Conservation (phyloP, 139 green algal species). For the Zygnema cylindricum region DNA sequence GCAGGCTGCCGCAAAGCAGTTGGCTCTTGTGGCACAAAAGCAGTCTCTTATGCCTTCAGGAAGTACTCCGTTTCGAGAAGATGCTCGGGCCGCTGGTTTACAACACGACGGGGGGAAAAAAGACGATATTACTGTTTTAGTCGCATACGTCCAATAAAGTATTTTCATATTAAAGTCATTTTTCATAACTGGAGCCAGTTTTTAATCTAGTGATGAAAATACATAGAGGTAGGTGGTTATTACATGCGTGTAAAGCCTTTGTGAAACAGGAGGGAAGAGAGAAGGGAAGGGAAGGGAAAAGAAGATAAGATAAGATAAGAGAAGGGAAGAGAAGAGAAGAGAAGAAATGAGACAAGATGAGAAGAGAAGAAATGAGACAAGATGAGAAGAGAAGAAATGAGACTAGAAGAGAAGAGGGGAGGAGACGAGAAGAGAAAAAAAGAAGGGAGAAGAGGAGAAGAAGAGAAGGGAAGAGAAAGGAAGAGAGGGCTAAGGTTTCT, state of each 20-base stretch:
- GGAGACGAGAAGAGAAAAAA: background rate
- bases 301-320: background rate
- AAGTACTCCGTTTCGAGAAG: constrained; percentile 53
- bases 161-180: too few relatives aligned
- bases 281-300: background rate
- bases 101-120: constrained; percentile 71
- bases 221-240: too few relatives aligned
- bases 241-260: too few relatives aligned
- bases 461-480: background rate
- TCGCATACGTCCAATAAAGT: constrained; percentile 57
- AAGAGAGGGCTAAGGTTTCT: background rate
- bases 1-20: constrained; percentile 30
- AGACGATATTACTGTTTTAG: constrained; percentile 76
- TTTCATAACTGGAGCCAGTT: too few relatives aligned
- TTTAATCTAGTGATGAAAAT: too few relatives aligned
- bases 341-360: background rate
- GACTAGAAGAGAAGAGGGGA: background rate
- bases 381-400: background rate
- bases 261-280: too few relatives aligned
- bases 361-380: background rate
- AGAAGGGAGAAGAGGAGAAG: background rate
- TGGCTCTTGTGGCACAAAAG: constrained; percentile 38
- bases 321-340: background rate
- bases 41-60: background rate
- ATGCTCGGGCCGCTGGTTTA: constrained; percentile 25